These are phyloP conservation scores for Lepiota brunneoincarnata DNA, from an alignment of 768 basidiomycete genomes.

Conservation along the genomic window DNA sequence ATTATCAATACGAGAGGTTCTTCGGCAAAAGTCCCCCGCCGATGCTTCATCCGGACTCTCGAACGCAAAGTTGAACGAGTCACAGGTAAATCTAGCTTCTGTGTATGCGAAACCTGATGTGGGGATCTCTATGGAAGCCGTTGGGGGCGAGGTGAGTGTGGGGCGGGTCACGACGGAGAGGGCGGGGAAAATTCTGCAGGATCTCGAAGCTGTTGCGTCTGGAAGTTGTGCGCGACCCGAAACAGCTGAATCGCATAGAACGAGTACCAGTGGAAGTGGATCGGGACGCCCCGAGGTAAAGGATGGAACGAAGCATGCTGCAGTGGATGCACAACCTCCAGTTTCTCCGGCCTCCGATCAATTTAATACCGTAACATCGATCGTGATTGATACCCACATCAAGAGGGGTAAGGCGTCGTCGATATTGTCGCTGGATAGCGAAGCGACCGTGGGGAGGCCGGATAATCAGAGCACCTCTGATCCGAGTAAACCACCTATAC, in stretches of 20 bases:
- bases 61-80: conserved; percentile 9
- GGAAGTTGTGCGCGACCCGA: neutral
- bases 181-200: conserved; percentile 40
- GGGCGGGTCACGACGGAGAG: conserved; percentile 30
- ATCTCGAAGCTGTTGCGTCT: conserved; percentile 31
- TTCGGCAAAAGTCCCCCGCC: conserved; percentile 48
- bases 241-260: neutral
- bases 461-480: conserved; percentile 18
- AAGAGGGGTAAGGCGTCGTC: conserved; percentile 38
- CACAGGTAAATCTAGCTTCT: conserved; percentile 29
- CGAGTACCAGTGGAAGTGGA: neutral
- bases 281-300: neutral
- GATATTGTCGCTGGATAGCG: conserved; percentile 36
- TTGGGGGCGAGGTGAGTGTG: conserved; percentile 45
- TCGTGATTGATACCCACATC: conserved; percentile 26
- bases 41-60: conserved; percentile 22
- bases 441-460: conserved; percentile 38
- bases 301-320: neutral
- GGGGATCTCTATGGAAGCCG: conserved; percentile 47
- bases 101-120: conserved; percentile 61
- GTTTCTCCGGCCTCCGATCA: neutral
- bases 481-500: conserved; percentile 22
- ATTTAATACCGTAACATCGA: conserved; percentile 14
- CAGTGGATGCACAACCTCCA: neutral
- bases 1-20: conserved; percentile 58